phyloP scores from a whole-genome alignment of 208 protist species.

The Crithidia acanthocephali region DNA sequence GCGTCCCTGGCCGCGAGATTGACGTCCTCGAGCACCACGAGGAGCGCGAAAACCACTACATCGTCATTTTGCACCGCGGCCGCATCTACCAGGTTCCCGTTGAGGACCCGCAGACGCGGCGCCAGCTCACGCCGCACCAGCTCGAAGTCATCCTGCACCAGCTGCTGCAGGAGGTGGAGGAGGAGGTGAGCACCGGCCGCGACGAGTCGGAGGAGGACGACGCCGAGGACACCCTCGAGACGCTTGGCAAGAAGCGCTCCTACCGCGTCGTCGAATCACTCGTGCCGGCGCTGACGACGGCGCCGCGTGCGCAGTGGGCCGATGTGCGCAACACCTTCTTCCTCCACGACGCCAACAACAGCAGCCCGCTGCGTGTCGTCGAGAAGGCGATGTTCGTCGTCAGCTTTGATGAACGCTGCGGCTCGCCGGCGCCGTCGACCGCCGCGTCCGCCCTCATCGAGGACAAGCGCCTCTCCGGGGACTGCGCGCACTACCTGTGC shows the following conservation, averaged over 20 bases:
- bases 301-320: conserved; percentile 72
- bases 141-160: conserved; percentile 53
- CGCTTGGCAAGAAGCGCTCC: conserved; percentile 41
- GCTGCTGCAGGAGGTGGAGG: conserved; percentile 51
- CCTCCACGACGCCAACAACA: conserved; percentile 75
- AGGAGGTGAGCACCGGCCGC: conserved; percentile 49
- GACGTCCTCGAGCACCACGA: conserved; percentile 68
- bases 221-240: conserved; percentile 48
- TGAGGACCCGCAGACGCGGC: conserved; percentile 48
- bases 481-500: conserved; percentile 62
- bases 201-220: conserved; percentile 66
- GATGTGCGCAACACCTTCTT: conserved; percentile 71
- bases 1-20: conserved; percentile 83
- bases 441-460: conserved; percentile 13
- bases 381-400: conserved; percentile 86
- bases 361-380: conserved; percentile 58
- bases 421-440: conserved; percentile 9
- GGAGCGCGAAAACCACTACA: conserved; percentile 55
- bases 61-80: conserved; percentile 77
- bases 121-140: conserved; percentile 61
- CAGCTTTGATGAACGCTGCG: conserved; percentile 64
- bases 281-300: conserved; percentile 72
- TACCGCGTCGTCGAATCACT: conserved; percentile 59
- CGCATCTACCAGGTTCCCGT: conserved; percentile 69
- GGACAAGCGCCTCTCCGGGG: conserved; percentile 30